These are phyloP conservation scores for Nakazawaea molendinolei DNA, from an alignment of 805 yeast genomes.

Conservation along the genomic window DNA sequence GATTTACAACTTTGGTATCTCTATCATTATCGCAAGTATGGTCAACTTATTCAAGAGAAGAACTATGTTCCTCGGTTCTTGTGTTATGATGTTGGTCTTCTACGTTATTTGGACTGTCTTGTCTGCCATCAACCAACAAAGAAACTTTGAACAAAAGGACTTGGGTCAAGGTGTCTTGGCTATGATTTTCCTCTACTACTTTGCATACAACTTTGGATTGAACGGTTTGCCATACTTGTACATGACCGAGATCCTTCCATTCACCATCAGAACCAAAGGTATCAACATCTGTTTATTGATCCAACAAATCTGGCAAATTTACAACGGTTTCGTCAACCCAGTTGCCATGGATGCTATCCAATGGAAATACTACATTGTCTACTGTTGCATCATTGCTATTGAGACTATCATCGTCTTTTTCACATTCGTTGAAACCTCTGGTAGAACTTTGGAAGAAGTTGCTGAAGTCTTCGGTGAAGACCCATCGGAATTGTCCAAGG, in stretches of 20 bases:
- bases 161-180: constrained; percentile 41
- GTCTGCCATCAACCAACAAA: constrained; percentile 39
- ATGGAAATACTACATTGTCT: constrained; percentile 31
- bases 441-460: constrained; percentile 32
- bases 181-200: constrained; percentile 42
- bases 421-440: constrained; percentile 31
- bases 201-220: constrained; percentile 33
- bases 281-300: constrained; percentile 17
- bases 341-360: constrained; percentile 30
- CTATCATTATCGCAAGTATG: constrained; percentile 24
- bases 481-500: constrained; percentile 8
- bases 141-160: constrained; percentile 31
- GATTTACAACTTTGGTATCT: constrained; percentile 36
- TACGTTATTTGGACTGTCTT: constrained; percentile 37
- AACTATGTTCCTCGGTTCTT: constrained; percentile 27
- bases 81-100: constrained; percentile 29
- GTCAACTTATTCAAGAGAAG: constrained; percentile 29
- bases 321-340: constrained; percentile 27
- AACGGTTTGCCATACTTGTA: constrained; percentile 41
- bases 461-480: constrained; percentile 17
- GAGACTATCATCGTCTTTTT: constrained; percentile 23
- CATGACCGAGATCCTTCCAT: constrained; percentile 34
- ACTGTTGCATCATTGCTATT: constrained; percentile 24
- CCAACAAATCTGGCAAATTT: constrained; percentile 22
- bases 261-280: constrained; percentile 17